Base-by-base conservation (phyloP, 306 rosid species). In the Hippophae gyantsensis region DNA sequence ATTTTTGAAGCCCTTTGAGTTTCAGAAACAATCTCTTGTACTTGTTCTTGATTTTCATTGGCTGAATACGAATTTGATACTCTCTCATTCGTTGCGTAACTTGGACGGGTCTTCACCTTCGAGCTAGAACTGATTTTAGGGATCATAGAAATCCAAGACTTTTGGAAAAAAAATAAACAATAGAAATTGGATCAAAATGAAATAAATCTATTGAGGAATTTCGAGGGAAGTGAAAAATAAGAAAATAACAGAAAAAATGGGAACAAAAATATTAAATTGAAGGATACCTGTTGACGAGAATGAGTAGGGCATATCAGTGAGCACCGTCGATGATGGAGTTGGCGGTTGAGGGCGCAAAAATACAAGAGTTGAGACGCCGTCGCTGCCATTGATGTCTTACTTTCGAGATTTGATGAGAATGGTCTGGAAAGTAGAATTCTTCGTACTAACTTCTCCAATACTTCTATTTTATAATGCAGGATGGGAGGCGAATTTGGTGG, bases 1-100 rank as follows among this genome's bases (percentile, higher is more conserved):
- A 90, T 78, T 77, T 83, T 87, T 3, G 96, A 95, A 13, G 82
- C 63, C 44, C 66, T 63, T 74, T 76, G 74, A 42, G 50, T 82
- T 55, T 78, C 78, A 66, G 32, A 43, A 26, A 49, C 76, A 63
- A 11, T 68, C 13, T 53, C 25, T 69, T 66, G 84, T 26, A 14
- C 75, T 3, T 13, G 54, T 62, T 63, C 41, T 76, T 82, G 74
- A 64, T 12, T 71, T 11, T 12, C 25, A 13, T 42, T 55, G 45
- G 70, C 61, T 41, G 69, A 10, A 12, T 54, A 13, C 7, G 61
- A 64, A 27, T 64, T 55, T 43, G 57, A 43, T 7, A 61, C 43
- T 63, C 64, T 82, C 71, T 67, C 18, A 76, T 69, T 84, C 56
- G 74, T 54, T 41, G 66, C 65, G 66, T 76, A 69, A 71, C 83